These are phyloP conservation scores for Coemansia asiatica DNA, from an alignment of 192 early-diverging fungal species.

Conservation along the genomic window DNA sequence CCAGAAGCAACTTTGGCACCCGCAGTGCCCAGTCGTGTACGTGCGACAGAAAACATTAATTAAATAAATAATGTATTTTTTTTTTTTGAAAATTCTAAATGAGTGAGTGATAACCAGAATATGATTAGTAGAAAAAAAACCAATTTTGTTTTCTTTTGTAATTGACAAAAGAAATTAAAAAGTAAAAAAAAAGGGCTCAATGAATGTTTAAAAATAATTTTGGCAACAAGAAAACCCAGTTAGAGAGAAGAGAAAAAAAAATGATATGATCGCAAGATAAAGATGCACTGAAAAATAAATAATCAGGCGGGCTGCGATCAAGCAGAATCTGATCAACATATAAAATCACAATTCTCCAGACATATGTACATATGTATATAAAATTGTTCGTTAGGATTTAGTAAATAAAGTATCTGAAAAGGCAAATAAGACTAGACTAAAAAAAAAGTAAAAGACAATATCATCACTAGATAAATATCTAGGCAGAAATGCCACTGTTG, in stretches of 20 bases:
- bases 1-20: neutral
- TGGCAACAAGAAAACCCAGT: neutral
- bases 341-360: no score
- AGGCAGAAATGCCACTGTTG: conserved; percentile 26
- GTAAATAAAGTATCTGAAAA: no score
- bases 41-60: conserved; percentile 20
- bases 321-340: no score
- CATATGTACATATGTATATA: no score
- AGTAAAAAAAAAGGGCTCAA: no score
- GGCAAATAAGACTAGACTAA: neutral
- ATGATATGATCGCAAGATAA: no score
- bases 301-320: no score
- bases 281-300: no score
- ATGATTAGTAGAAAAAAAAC: neutral
- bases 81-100: neutral
- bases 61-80: neutral
- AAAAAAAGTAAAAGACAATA: conserved; percentile 8
- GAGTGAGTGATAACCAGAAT: neutral
- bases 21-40: neutral
- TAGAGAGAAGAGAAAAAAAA: neutral
- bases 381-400: no score
- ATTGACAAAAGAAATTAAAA: no score
- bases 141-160: no score
- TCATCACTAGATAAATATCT: neutral
- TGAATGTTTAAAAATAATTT: neutral